Evolutionary conservation across 768 basidiomycete species (phyloP).

Genomic region (Ramaria rubella): DNA sequence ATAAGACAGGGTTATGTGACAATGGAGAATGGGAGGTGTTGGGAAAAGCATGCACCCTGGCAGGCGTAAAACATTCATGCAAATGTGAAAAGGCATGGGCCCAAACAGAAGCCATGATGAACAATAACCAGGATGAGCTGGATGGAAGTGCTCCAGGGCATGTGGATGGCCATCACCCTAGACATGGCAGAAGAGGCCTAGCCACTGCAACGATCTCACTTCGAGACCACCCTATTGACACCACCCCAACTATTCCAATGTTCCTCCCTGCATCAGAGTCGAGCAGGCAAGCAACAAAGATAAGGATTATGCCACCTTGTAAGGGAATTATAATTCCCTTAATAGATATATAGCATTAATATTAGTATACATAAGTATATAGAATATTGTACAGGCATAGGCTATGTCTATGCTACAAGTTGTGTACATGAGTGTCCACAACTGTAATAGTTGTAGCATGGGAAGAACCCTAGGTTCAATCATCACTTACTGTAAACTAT

Average conservation of each 20-base stretch:
- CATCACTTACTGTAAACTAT: too few species aligned
- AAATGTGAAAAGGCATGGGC: constrained; percentile 62
- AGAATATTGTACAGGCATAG: too few species aligned
- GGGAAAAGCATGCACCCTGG: constrained; percentile 54
- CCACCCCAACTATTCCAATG: constrained; percentile 16
- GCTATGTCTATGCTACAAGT: too few species aligned
- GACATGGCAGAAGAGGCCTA: constrained; percentile 58
- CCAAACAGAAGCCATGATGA: constrained; percentile 22
- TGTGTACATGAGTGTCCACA: too few species aligned
- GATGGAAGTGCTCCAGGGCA: neutral
- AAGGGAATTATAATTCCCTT: too few species aligned
- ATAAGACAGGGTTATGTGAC: constrained; percentile 50
- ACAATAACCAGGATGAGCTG: constrained; percentile 15
- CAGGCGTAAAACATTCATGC: constrained; percentile 54
- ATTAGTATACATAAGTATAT: too few species aligned
- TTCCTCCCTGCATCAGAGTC: constrained; percentile 12
- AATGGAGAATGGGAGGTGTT: constrained; percentile 54
- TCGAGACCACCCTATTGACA: too few species aligned
- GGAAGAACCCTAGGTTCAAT: too few species aligned
- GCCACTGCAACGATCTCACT: constrained; percentile 62
- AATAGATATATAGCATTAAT: too few species aligned
- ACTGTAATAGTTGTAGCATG: too few species aligned
- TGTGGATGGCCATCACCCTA: too few species aligned
- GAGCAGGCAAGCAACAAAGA: constrained; percentile 24
- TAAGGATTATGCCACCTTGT: constrained; percentile 58